Evolutionary conservation across 2,329 filamentous ascomycete genomes (phyloP).

Genomic region (Lizonia empirigonia): DNA sequence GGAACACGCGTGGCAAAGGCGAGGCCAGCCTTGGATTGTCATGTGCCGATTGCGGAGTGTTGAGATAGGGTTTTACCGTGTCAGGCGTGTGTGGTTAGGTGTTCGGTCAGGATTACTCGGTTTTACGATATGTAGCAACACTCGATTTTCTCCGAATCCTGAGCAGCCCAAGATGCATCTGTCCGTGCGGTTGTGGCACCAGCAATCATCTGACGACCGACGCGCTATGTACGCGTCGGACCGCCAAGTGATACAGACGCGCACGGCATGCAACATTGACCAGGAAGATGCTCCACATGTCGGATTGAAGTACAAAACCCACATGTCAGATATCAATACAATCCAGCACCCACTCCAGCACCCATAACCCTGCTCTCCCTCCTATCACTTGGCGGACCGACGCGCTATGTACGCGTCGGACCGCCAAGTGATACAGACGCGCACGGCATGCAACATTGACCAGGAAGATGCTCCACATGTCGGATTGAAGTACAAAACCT

Average conservation of each 20-base stretch:
- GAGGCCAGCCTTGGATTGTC: constrained; percentile 9
- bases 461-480: not conserved
- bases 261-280: not conserved
- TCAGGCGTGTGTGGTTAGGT: constrained; percentile 34
- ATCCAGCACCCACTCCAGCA: not conserved
- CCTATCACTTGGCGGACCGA: constrained; percentile 1
- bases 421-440: not conserved
- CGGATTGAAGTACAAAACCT: not conserved
- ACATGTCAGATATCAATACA: not conserved
- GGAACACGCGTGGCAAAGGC: constrained; percentile 14
- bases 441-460: not conserved
- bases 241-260: not conserved
- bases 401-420: not conserved
- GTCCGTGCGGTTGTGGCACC: constrained; percentile 2
- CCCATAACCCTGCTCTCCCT: not conserved
- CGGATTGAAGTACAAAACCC: not conserved
- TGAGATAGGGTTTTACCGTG: constrained; percentile 27
- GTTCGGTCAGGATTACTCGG: constrained; percentile 31
- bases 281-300: not conserved
- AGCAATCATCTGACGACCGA: not conserved
- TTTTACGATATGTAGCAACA: constrained; percentile 38
- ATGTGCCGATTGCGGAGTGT: constrained; percentile 19
- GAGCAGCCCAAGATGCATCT: not conserved
- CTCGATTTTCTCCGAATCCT: constrained; percentile 14
- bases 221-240: not conserved